Base-by-base conservation (phyloP, 768 basidiomycete species). In the Lactarius hengduanensis region DNA sequence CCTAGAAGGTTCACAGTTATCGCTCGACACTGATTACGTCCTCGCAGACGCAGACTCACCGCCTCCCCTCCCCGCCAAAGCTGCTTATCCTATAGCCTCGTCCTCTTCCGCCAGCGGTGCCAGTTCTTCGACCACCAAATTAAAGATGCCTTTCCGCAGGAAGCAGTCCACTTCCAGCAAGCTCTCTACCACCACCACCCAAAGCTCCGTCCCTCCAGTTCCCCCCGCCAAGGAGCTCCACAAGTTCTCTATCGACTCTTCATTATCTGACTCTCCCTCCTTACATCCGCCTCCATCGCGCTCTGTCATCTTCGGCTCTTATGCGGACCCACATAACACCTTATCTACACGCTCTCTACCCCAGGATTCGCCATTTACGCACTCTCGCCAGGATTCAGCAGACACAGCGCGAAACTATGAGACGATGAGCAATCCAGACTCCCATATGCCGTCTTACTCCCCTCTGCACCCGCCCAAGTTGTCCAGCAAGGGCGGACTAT, bases 331-430 rank as follows among this genome's bases (percentile, higher is more conserved):
- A 30, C 75, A 75, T 71, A 78, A 76, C 71, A 80, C 82, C 18
- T 78, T 81, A 64, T 89, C 89, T 20, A 86, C 87, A 34, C 84
- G 82, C 68, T 91, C 90, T 34, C 80, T 91, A 41, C 88, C 89
- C 16, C 75, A 73, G 18, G 74, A 80, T 59, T n/a, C 32, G 1
- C 65, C 65, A 1, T 2, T 26, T 18, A 9, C 22, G 2, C 22
- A 53, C n/a, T 16, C 53, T 47, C 59, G 53, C n/a, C 64, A 41
- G 22, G 32, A 13, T 60, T 61, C 63, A 13, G n/a, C 16, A 3
- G 63, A 70, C 40, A 26, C n/a, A 4, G 34, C 58, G 1, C 67
- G 41, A 45, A 34, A 28, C 22, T 65, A 69, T 78, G 73, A 71
- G 59, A 63, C 63, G 56, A 63, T 70, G 68, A 62, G 65, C 66